Evolutionary conservation across 768 basidiomycete genomes (phyloP), one percentile per base, ranked within the genome.

Genomic region (Strobilomyces confusus): DNA sequence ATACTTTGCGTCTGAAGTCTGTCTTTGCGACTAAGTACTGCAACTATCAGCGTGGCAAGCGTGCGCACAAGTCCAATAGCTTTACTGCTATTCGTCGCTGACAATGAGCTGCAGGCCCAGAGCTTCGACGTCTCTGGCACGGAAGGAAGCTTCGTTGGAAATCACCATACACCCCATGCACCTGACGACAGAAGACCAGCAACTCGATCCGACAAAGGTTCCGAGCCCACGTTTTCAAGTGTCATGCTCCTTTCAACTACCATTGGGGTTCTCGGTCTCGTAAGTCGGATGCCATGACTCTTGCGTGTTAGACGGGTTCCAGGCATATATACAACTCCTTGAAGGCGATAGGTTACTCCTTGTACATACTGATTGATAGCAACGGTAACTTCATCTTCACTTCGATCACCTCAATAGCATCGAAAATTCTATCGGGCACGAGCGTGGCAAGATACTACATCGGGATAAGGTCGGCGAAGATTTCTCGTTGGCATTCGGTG

Each of bases 401-500:
- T 48, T 77, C 22, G 79, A 80, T 17, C 52, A 49, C 0, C 52
- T 73, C 0, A 52, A 56, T 9, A 56, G 32, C 13, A 66, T 82
- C 3, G 68, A 71, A 9, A 55, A 60, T 33, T 72, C 77, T 1
- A 59, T 80, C 9, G 51, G 58, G 7, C 59, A 61, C 19, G 63
- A 66, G 9, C 49, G 52, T 9, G 66, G 72, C 41, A 75, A 74
- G 51, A 44, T 49, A 8, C 58, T 83, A 15, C 67, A 73, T 53
- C 72, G 71, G 13, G 74, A 77, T 45, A 80, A 77, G 56, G 71
- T 81, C 20, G 81, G 78, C 0, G 67, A 75, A 22, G 68, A 75
- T 11, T 69, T 73, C 44, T 38, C 79, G 12, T 49, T 83, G 14
- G 72, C 82, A 0, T 82, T 75, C 50, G 81, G 84, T 47, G 82